Conservation (phyloP, 495 filamentous ascomycete species). For the Penicillium lagena region DNA sequence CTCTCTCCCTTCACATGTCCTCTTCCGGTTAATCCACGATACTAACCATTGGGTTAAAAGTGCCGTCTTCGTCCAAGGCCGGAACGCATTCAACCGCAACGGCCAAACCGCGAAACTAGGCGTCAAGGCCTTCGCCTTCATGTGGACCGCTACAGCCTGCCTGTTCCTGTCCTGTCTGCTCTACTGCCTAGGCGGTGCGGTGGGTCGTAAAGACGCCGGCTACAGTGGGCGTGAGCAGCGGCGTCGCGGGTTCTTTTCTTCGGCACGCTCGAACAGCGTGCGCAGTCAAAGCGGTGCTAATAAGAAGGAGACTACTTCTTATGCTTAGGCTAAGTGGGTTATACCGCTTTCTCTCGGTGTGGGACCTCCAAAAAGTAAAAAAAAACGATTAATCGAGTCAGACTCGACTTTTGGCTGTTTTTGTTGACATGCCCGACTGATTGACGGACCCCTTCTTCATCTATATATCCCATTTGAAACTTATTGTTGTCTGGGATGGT, state of each 20-base stretch:
- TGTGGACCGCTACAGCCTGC: slow-evolving; percentile 70
- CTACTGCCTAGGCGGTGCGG: slow-evolving; percentile 52
- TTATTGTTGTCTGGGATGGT: not conserved
- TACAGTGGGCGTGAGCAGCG: slow-evolving; percentile 37
- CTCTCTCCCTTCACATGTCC: not conserved
- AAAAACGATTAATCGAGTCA: not conserved
- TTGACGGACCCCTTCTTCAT: not conserved
- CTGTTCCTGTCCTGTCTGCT: slow-evolving; percentile 64
- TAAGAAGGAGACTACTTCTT: slow-evolving; percentile 9
- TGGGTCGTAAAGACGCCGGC: slow-evolving; percentile 29
- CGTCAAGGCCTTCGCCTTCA: slow-evolving; percentile 73
- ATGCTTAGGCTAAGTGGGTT: not conserved
- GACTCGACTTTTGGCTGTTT: too few relatives aligned
- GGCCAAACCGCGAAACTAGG: slow-evolving; percentile 58
- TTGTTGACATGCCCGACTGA: too few relatives aligned
- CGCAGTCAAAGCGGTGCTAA: slow-evolving; percentile 26
- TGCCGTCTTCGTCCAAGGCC: slow-evolving; percentile 69
- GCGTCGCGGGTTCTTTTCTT: slow-evolving; percentile 38
- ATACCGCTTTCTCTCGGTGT: not conserved
- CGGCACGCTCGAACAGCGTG: slow-evolving; percentile 29
- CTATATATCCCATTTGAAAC: slow-evolving; percentile 12
- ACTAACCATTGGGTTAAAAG: slow-evolving; percentile 24
- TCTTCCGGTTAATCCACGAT: not conserved
- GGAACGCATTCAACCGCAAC: slow-evolving; percentile 57
- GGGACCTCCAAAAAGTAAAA: not conserved